Conservation (phyloP, 768 basidiomycete species). For the Xerocomus spinulosus region DNA sequence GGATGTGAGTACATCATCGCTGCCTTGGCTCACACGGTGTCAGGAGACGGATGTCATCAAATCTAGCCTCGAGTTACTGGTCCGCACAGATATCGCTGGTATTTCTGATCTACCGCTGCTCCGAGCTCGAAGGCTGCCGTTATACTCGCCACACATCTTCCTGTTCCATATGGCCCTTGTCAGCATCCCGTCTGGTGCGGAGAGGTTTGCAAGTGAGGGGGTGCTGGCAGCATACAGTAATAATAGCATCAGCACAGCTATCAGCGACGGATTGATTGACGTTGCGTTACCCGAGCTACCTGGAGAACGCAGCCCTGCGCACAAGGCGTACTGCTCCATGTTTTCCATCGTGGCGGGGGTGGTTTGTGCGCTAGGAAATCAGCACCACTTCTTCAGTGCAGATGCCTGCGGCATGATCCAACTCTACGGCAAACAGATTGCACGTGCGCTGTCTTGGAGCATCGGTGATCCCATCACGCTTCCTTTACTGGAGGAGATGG, state of each 20-base stretch:
- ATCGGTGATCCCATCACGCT: constrained; percentile 73
- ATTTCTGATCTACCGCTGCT: constrained; percentile 62
- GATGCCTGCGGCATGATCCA: constrained; percentile 86
- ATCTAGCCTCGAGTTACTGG: constrained; percentile 68
- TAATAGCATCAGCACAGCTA: constrained; percentile 71
- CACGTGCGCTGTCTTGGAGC: constrained; percentile 75
- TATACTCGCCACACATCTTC: constrained; percentile 76
- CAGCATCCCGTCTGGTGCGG: constrained; percentile 70
- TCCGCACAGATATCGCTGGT: constrained; percentile 64
- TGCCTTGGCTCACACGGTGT: constrained; percentile 74
- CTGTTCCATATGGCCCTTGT: constrained; percentile 85
- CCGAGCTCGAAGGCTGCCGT: constrained; percentile 55
- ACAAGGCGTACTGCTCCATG: constrained; percentile 81
- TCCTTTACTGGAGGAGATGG: constrained; percentile 77
- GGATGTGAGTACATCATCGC: constrained; percentile 64
- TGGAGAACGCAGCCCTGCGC: constrained; percentile 72
- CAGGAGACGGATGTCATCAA: constrained; percentile 79
- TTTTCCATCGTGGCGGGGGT: constrained; percentile 74
- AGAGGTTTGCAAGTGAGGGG: constrained; percentile 81
- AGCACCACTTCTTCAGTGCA: constrained; percentile 74
- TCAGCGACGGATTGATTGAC: constrained; percentile 70
- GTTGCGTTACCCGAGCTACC: constrained; percentile 64
- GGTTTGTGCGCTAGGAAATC: constrained; percentile 54
- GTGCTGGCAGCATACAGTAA: constrained; percentile 78
- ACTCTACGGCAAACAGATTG: constrained; percentile 77